Base-by-base conservation (phyloP, 495 filamentous ascomycete species). In the Articulospora tetracladia region DNA sequence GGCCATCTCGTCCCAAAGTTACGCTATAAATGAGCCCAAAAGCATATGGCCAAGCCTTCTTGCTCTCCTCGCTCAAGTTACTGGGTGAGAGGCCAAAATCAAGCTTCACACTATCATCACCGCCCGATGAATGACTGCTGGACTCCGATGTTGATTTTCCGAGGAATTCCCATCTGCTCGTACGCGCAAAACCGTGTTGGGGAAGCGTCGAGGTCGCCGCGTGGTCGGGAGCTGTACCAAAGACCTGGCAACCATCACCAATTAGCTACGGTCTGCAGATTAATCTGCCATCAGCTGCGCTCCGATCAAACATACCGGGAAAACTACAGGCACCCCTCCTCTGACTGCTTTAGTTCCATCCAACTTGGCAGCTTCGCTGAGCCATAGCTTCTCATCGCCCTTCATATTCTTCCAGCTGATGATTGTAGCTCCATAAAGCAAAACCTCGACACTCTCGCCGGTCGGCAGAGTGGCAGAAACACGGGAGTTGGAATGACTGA, bases 151-250 rank as follows among this genome's bases (percentile, higher is more conserved):
- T 79, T 58, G 78, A 74, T 78, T 91, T 84, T 79, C 92, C 77
- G 66, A 95, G 70, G 79, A 88, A 88, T 67, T 89, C 86, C 86
- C 85, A 90, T n/a, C 73, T 72, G 49, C 87, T 89, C 62, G 83
- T 93, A 55, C 95, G 91, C 24, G 95, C 95, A 74, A 99, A 97
- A 64, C 95, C 95, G 75, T 99, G 95, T 73, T 97, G 93, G 13
- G 93, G 88, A 17, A 99, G 86, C 25, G 77, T 69, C 28, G 80
- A 81, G 27, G 90, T 92, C 7, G 85, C 79, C 50, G 89, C 83
- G 70, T 91, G 82, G 61, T 84, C 72, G 32, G 87, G 86, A 11
- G 91, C 82, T 44, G 89, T 90, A 32, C 94, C 94, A 72, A 98
- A 98, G 69, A 95, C 89, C 92, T 97, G 62, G 47, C 41, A 34